These are phyloP conservation scores for Globisporangium nagaii DNA, from an alignment of 352 stramenopile species.

Conservation along the genomic window DNA sequence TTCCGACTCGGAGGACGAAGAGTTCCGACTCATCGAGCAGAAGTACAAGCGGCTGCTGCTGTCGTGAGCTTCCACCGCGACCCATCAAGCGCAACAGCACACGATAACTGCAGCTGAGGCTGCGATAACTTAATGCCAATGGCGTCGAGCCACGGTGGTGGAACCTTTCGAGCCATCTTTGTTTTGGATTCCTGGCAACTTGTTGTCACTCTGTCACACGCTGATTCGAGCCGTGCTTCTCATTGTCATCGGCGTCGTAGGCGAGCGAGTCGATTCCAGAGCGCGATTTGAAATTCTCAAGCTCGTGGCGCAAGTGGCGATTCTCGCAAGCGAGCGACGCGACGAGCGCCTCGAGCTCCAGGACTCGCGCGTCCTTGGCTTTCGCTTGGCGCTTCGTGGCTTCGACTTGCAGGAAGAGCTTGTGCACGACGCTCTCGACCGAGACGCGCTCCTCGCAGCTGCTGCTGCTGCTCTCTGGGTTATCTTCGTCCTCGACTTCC, in stretches of 20 bases:
- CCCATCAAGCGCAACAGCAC: no score
- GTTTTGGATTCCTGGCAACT: not conserved
- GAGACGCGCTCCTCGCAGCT: constrained; percentile 19
- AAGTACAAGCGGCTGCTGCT: constrained; percentile 60
- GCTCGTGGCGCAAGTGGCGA: not conserved
- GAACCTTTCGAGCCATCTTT: not conserved
- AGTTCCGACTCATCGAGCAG: constrained; percentile 67
- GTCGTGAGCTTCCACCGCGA: constrained; percentile 12
- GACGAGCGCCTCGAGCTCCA: constrained; percentile 18
- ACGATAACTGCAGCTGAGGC: not conserved
- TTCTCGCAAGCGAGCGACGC: constrained; percentile 16
- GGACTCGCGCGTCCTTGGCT: constrained; percentile 17
- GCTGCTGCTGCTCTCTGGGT: constrained; percentile 7
- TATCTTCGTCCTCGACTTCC: not conserved
- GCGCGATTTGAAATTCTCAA: not conserved
- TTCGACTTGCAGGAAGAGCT: constrained; percentile 22
- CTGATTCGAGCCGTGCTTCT: constrained; percentile 4
- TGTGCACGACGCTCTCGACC: constrained; percentile 25
- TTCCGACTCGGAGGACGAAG: constrained; percentile 70
- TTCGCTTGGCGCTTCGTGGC: not conserved
- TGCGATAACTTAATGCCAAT: not conserved
- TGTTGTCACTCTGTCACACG: not conserved
- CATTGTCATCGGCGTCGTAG: not conserved
- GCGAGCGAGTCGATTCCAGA: not conserved
- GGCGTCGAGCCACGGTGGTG: no score